Percentiles rank a stretch among this genome's conserved stretches.
Evolutionary conservation across 2,329 filamentous ascomycete species (phyloP).

Genomic region (Ophiostoma sp.): DNA sequence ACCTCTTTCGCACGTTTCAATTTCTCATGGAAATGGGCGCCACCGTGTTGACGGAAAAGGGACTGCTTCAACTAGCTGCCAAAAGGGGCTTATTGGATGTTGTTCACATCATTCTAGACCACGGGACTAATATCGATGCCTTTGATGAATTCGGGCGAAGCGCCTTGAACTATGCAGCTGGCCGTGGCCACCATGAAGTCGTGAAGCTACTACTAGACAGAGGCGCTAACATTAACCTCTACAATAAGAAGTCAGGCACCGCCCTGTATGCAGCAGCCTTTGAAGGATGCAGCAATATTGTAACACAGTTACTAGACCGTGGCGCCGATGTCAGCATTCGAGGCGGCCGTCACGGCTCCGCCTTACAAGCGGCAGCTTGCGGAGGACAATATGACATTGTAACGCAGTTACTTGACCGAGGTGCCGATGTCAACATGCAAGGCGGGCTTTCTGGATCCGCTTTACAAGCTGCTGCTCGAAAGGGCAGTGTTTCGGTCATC

Average conservation of each 20-base stretch:
- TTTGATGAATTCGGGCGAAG: background rate
- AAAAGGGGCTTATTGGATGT: background rate
- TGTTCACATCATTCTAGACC: background rate
- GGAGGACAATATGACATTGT: background rate
- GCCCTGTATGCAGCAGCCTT: too few species aligned
- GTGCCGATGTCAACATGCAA: background rate
- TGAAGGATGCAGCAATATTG: too few species aligned
- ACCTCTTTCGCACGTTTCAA: background rate
- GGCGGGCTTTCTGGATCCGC: too few species aligned
- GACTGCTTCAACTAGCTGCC: background rate
- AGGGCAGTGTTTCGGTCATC: background rate
- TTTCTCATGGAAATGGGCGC: background rate
- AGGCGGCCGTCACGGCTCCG: background rate
- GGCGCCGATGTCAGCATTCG: background rate
- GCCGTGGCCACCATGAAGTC: background rate
- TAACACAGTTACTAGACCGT: too few species aligned
- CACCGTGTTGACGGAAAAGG: background rate
- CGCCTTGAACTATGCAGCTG: background rate
- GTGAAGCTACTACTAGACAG: background rate
- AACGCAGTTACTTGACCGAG: background rate
- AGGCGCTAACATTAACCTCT: too few species aligned
- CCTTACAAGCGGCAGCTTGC: background rate
- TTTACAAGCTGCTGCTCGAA: background rate
- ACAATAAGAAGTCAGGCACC: too few species aligned
- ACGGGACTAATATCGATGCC: background rate